Evolutionary conservation across 1,284 basidiomycete genomes (phyloP), one percentile per base, ranked within the genome.

Genomic region (Ceratobasidium sp.): DNA sequence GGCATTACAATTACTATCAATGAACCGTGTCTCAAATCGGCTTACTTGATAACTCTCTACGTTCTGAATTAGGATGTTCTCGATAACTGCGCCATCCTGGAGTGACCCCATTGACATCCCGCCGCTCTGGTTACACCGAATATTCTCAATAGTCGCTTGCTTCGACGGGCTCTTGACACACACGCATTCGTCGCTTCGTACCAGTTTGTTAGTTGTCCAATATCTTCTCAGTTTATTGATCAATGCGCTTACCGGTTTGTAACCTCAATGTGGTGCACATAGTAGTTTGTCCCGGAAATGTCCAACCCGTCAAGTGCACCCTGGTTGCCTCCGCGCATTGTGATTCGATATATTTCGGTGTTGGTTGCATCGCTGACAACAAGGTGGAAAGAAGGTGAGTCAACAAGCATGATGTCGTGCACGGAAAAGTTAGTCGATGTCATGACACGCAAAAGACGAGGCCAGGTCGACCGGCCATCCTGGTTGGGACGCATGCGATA

Each of bases 91-190:
- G 26, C 83, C 83, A 12, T 82, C 81, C 12, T 83, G 84, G 1
- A 86, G 81, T 40, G 83, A 84, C 13, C 86, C 86, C 33, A 86
- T 85, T 0, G 86, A 85, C 72, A 82, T 84, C 3, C 86, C 86
- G 10, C 85, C 85, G 15, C 83, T 84, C 71, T 84, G 84, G 82
- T 86, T 86, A 82, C 86, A 86, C 84, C 85, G 86, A 70, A 86
- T 85, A 28, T 82, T 84, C 79, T 86, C 85, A 63, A 86, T 81
- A 7, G 84, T 82, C 46, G 85, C 83, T 77, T 86, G 84, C 42
- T 79, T 82, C 12, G 86, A 82, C 20, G 85, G 85, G 0, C 56
- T 63, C 63, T 86, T 86, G 79, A 86, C 83, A 9, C 85, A 85
- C 5, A 86, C 85, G 67, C 85, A 86, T 71, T 86, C 85, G 78